A percentile compares a stretch with the other conserved stretches of the same genome.
Evolutionary conservation across 495 filamentous ascomycete species (phyloP).

Genomic region (Aspergillus kassunensis): DNA sequence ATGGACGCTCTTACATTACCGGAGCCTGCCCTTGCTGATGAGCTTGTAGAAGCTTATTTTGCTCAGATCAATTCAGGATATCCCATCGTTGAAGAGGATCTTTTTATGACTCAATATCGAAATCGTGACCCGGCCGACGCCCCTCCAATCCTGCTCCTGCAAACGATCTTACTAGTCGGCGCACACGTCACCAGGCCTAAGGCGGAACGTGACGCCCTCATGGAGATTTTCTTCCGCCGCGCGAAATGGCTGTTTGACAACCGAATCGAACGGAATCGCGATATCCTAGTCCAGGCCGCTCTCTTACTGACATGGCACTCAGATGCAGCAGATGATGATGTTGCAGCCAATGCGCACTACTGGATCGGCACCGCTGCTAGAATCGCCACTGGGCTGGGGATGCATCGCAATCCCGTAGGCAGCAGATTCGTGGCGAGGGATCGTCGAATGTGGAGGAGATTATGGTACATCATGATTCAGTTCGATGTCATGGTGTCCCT

Average conservation of each 20-base stretch:
- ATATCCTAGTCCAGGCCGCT: conserved; percentile 45
- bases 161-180: conserved; percentile 45
- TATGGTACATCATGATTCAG: conserved; percentile 48
- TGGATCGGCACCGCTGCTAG: conserved; percentile 47
- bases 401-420: conserved; percentile 46
- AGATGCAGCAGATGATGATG: conserved; percentile 45
- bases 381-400: conserved; percentile 47
- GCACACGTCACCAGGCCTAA: conserved; percentile 40
- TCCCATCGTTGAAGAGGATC: conserved; percentile 44
- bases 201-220: conserved; percentile 40
- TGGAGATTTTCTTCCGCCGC: conserved; percentile 46
- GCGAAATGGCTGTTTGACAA: conserved; percentile 47
- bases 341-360: conserved; percentile 46
- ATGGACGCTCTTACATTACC: conserved; percentile 47
- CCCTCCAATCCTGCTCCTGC: conserved; percentile 42
- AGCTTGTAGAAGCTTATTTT: conserved; percentile 47
- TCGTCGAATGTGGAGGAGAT: conserved; percentile 43
- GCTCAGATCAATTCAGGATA: conserved; percentile 42
- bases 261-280: conserved; percentile 48
- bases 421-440: conserved; percentile 41
- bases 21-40: conserved; percentile 41
- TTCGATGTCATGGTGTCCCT: conserved; percentile 47
- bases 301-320: conserved; percentile 48
- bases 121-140: conserved; percentile 44
- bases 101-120: conserved; percentile 46